These are phyloP conservation scores for Xylaria palmicola DNA, from an alignment of 495 filamentous ascomycete species.

Conservation along the genomic window DNA sequence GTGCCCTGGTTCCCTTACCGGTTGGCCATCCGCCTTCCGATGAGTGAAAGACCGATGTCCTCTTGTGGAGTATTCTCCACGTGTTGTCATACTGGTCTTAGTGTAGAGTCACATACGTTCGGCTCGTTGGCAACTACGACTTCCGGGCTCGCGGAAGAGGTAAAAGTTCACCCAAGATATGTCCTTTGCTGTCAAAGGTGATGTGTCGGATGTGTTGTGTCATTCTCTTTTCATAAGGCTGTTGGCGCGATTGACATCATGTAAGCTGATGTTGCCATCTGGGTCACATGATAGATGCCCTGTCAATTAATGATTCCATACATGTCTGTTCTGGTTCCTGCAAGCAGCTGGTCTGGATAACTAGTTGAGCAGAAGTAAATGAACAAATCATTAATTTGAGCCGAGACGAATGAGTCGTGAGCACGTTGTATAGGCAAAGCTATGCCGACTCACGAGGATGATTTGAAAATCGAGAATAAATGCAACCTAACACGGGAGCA, in stretches of 20 bases:
- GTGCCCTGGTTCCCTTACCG: not conserved
- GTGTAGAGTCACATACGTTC: not conserved
- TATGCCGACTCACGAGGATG: not conserved
- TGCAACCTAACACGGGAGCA: too few relatives aligned
- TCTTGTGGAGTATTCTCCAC: not conserved
- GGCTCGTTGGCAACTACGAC: not conserved
- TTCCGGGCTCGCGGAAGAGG: not conserved
- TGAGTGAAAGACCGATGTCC: not conserved
- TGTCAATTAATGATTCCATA: too few relatives aligned
- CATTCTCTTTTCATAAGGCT: not conserved
- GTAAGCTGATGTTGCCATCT: too few relatives aligned
- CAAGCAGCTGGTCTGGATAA: not conserved
- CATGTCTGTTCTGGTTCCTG: too few relatives aligned
- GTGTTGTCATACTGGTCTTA: not conserved
- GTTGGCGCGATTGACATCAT: too few relatives aligned
- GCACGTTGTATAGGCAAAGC: not conserved
- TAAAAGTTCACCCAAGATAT: not conserved
- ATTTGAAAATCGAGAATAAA: not conserved
- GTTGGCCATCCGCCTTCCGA: not conserved
- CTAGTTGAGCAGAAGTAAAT: not conserved
- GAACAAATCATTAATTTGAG: too few relatives aligned
- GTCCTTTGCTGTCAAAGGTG: not conserved
- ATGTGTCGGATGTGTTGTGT: not conserved
- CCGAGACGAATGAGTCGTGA: too few relatives aligned
- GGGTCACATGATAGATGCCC: too few relatives aligned